These are phyloP conservation scores for Fraxinus nigra DNA, from an alignment of 305 asterid genomes.

Conservation along the genomic window DNA sequence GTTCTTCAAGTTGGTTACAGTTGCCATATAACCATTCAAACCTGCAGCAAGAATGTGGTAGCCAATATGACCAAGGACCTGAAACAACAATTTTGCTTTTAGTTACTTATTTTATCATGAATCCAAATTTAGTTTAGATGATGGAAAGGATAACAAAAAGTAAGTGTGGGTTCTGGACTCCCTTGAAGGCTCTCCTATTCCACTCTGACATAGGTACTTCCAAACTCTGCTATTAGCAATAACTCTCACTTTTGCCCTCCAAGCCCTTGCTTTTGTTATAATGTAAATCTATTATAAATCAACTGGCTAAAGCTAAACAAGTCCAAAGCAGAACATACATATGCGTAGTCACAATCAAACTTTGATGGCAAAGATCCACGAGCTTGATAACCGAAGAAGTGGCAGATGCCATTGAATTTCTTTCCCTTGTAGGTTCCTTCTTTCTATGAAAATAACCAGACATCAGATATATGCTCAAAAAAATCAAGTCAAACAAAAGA, in stretches of 20 bases:
- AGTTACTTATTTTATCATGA: conserved; percentile 10
- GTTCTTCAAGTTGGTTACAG: conserved; percentile 82
- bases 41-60: conserved; percentile 92
- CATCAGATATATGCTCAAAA: conserved; percentile 15
- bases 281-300: neutral
- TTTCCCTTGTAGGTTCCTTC: conserved; percentile 98
- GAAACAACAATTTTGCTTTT: conserved; percentile 13
- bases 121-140: conserved; percentile 1
- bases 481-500: conserved; percentile 4
- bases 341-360: conserved; percentile 94
- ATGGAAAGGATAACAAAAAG: neutral
- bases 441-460: conserved; percentile 50
- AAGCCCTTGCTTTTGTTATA: neutral
- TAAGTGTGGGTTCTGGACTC: neutral
- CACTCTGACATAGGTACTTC: neutral
- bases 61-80: conserved; percentile 93
- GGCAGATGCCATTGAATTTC: conserved; percentile 93
- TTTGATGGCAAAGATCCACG: conserved; percentile 98
- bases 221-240: neutral
- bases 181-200: neutral
- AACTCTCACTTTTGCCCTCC: neutral
- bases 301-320: neutral
- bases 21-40: conserved; percentile 92
- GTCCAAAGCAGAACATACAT: conserved; percentile 51
- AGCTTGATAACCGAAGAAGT: conserved; percentile 99